Evolutionary conservation across 2,329 filamentous ascomycete genomes (phyloP), one percentile per base, ranked within the genome.

Genomic region (Berkeleyomyces rouxiae): DNA sequence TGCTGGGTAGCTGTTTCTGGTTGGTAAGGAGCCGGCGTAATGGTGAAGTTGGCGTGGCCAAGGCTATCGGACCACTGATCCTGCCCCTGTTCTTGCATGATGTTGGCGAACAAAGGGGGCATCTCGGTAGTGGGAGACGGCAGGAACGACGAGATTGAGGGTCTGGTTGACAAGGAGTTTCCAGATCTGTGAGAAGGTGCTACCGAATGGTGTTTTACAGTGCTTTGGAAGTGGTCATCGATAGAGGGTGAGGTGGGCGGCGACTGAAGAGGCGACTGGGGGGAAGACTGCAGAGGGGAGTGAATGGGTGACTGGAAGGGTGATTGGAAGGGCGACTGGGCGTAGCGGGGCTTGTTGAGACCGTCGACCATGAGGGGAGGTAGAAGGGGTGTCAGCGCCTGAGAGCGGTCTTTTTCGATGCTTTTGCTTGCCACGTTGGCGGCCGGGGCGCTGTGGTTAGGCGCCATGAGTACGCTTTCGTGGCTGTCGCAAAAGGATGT

Each of bases 41-140:
- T 95, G 68, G 82, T 91, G 72, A 95, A 96, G 75, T 97, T 96
- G 67, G 91, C 91, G 71, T 97, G 91, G 37, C 92, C 92, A 11
- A 97, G 82, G 63, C 83, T 84, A 69, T 86, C 82, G 0, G 88
- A 86, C 92, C 92, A 96, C 67, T 86, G 83, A 70, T 95, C 90
- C 33, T 62, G 61, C 59, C 84, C 79, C 4, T 84, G 82, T 62
- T 87, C 82, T 40, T 85, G 75, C 66, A 90, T 82, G 3, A 82
- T 79, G 3, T 84, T 82, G 37, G 55, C 49, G 13, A 87, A 81
- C 3, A 81, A 78, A 43, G 80, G 75, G 60, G 72, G 80, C 67
- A 71, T 75, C 67, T 74, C 79, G 60, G 84, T 87, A 44, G 85
- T 76, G 3, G 87, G 49, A 77, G 86, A 51, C 77, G 81, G 72